Evolutionary conservation across 2,329 filamentous ascomycete species (phyloP), one percentile per base, ranked within the genome.

Genomic region (Penicillium sclerotigenum): DNA sequence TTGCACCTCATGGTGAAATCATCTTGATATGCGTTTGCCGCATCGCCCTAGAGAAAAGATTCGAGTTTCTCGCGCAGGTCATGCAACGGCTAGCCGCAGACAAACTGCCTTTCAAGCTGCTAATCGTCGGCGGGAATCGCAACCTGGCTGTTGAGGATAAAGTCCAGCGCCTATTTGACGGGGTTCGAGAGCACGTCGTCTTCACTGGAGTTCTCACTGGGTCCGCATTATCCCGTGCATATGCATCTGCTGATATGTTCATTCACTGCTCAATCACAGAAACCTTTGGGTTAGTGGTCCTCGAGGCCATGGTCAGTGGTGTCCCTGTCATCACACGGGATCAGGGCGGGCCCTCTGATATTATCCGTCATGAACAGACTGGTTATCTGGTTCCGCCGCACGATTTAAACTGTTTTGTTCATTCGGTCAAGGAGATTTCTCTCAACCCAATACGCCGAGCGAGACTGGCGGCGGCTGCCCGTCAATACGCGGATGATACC

Each of bases 221-320:
- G 11, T 79, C 79, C 47, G 78, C 80, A 2, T 77, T 89, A 9
- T 86, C 85, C n/a, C 75, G 78, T n/a, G 81, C 83, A 10, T 90
- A 88, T 61, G 86, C 87, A 2, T 83, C 82, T 4, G 86, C 82
- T 0, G 86, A 89, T 65, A 62, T 89, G n/a, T 89, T 89, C 66
- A 72, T 89, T 14, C 86, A 89, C 72, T 88, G 85, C 72, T 89
- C 84, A 22, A 77, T 89, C 55, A 89, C 86, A 0, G 87, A 89
- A 71, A 89, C 87, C 0, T 89, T 89, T 69, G 87, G 87, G 0
- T 75, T 89, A 10, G 86, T 89, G 0, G 86, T 89, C 1, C 75
- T 89, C 2, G 87, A 89, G 70, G 83, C 84, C 3, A 88, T 89
- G 86, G 86, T 86, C 0, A 87, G 85, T 59, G 85, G 86, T 3